Percentiles rank a stretch among this genome's conserved stretches.
These are phyloP conservation scores for Nidula niveotomentosa DNA, from an alignment of 1,284 basidiomycete genomes.

Conservation along the genomic window DNA sequence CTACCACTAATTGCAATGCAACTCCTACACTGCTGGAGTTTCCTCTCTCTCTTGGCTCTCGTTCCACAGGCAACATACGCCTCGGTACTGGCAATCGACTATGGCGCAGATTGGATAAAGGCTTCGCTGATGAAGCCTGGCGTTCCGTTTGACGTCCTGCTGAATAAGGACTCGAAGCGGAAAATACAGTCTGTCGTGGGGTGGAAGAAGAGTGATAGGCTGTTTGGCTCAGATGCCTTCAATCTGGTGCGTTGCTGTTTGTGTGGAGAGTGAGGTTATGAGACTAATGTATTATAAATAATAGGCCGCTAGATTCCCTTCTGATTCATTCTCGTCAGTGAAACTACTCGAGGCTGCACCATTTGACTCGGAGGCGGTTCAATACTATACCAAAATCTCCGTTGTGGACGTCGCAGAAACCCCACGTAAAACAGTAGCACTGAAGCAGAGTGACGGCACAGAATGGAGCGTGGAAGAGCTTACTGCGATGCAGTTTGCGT, in stretches of 20 bases:
- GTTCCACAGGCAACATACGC: conserved; percentile 42
- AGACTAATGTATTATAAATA: neutral
- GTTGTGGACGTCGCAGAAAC: conserved; percentile 60
- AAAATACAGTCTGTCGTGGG: conserved; percentile 90
- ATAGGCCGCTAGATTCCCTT: conserved; percentile 89
- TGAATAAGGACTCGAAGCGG: conserved; percentile 96
- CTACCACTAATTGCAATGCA: conserved; percentile 23
- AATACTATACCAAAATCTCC: conserved; percentile 69
- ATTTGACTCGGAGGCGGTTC: conserved; percentile 58
- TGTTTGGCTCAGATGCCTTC: conserved; percentile 88
- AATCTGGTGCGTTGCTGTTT: conserved; percentile 65
- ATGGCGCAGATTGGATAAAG: conserved; percentile 96
- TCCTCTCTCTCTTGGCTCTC: conserved; percentile 30
- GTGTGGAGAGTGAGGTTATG: too few species aligned
- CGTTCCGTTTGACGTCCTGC: conserved; percentile 92
- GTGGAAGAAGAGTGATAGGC: conserved; percentile 86
- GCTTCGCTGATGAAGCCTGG: conserved; percentile 96
- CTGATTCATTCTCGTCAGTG: conserved; percentile 83
- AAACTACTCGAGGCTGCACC: conserved; percentile 87
- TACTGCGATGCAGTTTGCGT: conserved; percentile 91
- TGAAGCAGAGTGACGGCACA: conserved; percentile 59
- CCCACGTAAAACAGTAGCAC: conserved; percentile 56
- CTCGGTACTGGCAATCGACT: conserved; percentile 90
- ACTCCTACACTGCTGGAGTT: conserved; percentile 28
- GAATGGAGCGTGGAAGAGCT: conserved; percentile 89